Percentiles rank a stretch among this genome's conserved stretches.
These are phyloP conservation scores for Aureobasidium sp. DNA, from an alignment of 2,329 filamentous ascomycete species.

Conservation along the genomic window DNA sequence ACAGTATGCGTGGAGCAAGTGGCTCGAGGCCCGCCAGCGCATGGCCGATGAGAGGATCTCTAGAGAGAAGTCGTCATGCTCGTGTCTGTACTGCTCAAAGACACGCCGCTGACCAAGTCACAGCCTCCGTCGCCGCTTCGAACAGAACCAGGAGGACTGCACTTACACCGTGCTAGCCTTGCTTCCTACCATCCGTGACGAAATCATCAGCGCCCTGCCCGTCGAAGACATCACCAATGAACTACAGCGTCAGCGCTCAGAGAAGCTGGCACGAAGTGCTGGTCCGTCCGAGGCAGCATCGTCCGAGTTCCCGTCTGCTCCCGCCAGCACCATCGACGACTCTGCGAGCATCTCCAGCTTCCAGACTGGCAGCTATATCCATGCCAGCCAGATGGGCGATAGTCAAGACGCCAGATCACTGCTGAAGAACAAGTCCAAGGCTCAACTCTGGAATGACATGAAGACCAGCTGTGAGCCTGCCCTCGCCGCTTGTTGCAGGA, in stretches of 20 bases:
- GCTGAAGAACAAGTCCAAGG: conserved; percentile 69
- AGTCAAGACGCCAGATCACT: conserved; percentile 36
- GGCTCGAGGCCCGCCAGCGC: conserved; percentile 87
- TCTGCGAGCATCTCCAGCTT: conserved; percentile 67
- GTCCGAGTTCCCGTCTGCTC: conserved; percentile 50
- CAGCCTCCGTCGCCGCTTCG: conserved; percentile 89
- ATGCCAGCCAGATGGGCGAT: conserved; percentile 67
- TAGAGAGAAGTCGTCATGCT: conserved; percentile 70
- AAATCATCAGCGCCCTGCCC: conserved; percentile 78
- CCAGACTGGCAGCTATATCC: conserved; percentile 74
- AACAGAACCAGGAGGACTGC: conserved; percentile 98
- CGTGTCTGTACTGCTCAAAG: background rate
- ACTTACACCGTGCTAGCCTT: conserved; percentile 96
- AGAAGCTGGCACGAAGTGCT: conserved; percentile 56
- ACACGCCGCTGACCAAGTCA: background rate
- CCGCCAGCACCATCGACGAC: conserved; percentile 71
- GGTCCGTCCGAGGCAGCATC: conserved; percentile 49
- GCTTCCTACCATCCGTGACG: conserved; percentile 82
- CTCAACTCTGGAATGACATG: conserved; percentile 93
- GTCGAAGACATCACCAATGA: conserved; percentile 91
- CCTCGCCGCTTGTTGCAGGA: background rate
- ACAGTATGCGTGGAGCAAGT: conserved; percentile 86
- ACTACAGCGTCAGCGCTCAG: conserved; percentile 85
- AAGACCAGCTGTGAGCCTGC: conserved; percentile 76
- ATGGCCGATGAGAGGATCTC: conserved; percentile 95